Evolutionary conservation across 768 basidiomycete genomes (phyloP), one percentile per base, ranked within the genome.

Genomic region (Lentinula raphanica): DNA sequence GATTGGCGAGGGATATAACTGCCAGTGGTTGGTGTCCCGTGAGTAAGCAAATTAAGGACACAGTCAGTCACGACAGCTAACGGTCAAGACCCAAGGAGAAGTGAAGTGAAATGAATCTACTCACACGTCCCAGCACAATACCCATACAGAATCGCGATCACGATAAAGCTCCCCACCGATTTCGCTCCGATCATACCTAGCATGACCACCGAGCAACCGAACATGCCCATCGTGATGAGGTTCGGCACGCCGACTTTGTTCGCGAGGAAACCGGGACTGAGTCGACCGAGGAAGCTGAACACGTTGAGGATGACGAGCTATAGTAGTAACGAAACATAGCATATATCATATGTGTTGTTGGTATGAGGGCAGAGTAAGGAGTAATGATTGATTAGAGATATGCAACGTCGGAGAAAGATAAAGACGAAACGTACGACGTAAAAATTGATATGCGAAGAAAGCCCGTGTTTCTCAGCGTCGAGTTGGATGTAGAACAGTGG

Each of bases 291-390:
- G 28, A 77, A 62, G 39, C 67, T 65, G 23, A 68, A 68, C 5
- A 66, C 72, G 59, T 78, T 80, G 28, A 76, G 58, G 27, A 79
- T 70, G 3, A 74, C 70, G n/a, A 79, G 55, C 68, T 74, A 45
- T 38, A 44, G 58, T 12, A 57, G 59, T 4, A 40, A 42, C 36
- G 15, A 42, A 35, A 42, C 0, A 48, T 36, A 19, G 29, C 9
- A 6, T 13, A 49, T 15, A 49, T 6, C 9, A 35, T 35, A 35
- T 35, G 32, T 9, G 42, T 32, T 51, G n/a, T n/a, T n/a, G n/a
- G n/a, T n/a, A 23, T 32, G 31, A 32, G 17, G n/a, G 15, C 6
- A 23, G 17, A 50, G 8, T 50, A 8, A 50, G 49, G 9, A 21
- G 17, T 5, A 17, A 21, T 36, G 21, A 53, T 29, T 13, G 23